A percentile compares a stretch with the other conserved stretches of the same genome.
Evolutionary conservation across 257 asterid genomes (phyloP).

Genomic region (Fraxinus cuspidata): DNA sequence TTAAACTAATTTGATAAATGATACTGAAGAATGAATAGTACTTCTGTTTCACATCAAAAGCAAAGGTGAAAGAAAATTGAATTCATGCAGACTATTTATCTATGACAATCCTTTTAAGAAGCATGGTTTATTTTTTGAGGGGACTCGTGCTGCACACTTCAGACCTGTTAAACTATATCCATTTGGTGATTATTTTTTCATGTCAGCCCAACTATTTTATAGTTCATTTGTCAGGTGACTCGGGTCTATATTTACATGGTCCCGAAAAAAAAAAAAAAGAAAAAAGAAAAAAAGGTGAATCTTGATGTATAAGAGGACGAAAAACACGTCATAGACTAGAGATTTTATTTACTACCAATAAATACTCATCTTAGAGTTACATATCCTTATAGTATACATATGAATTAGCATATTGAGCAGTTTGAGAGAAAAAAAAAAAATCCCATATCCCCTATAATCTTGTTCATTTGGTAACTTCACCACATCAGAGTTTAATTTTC

Average conservation of each 20-base stretch:
- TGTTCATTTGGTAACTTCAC: not conserved
- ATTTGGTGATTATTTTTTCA: not conserved
- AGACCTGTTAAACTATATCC: not conserved
- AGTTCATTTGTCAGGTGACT: not conserved
- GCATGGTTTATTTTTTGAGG: not conserved
- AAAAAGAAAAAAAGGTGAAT: too few species aligned
- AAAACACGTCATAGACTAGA: too few species aligned
- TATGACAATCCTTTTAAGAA: not conserved
- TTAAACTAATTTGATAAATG: not conserved
- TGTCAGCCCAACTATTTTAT: not conserved
- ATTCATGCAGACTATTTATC: not conserved
- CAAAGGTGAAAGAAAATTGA: not conserved
- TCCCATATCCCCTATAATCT: not conserved
- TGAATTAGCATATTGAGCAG: not conserved
- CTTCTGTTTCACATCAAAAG: constrained; percentile 2
- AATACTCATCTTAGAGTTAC: too few species aligned
- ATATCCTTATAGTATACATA: not conserved
- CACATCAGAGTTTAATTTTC: not conserved
- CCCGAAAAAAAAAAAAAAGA: too few species aligned
- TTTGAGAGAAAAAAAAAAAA: not conserved
- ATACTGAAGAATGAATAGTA: not conserved
- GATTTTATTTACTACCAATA: too few species aligned
- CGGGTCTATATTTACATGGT: not conserved
- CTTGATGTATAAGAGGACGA: too few species aligned
- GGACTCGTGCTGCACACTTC: not conserved